Percentiles rank a stretch among this genome's conserved stretches.
These are phyloP conservation scores for Themeda triandra DNA, from an alignment of 176 grass and related monocot genomes.

Conservation along the genomic window DNA sequence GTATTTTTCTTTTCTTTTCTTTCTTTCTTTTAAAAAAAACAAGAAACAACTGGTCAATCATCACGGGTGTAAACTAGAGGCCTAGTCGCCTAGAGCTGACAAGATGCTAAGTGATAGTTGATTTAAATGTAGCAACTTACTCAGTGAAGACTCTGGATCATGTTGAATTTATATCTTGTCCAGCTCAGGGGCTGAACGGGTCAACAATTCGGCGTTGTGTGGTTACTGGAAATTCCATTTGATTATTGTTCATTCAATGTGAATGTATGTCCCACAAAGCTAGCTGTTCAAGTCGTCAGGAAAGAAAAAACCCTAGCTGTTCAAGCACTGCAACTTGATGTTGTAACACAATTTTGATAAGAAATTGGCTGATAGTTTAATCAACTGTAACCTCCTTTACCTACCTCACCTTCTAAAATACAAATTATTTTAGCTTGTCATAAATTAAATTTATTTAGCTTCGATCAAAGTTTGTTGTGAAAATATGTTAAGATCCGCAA, in stretches of 20 bases:
- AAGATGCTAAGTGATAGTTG: not conserved
- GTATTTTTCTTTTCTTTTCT: not conserved
- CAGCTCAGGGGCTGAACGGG: conserved; percentile 17
- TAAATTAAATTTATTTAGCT: not conserved
- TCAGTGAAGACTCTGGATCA: not conserved
- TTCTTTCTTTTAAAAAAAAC: not conserved
- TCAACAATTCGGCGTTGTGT: conserved; percentile 27
- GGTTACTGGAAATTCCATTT: not conserved
- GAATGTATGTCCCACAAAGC: not conserved
- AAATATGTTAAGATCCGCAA: not conserved
- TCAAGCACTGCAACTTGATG: conserved; percentile 19
- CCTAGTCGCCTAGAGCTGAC: not conserved
- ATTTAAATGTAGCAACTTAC: not conserved
- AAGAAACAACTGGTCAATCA: conserved; percentile 21
- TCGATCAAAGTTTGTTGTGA: not conserved
- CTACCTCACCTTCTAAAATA: not conserved
- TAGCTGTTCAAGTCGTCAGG: not conserved
- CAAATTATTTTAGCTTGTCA: not conserved
- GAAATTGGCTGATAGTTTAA: not conserved
- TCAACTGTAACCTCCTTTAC: conserved; percentile 12
- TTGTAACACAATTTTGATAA: not conserved
- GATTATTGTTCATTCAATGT: not conserved
- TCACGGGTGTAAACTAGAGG: not conserved
- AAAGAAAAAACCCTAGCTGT: not conserved
- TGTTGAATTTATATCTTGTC: conserved; percentile 13